Conservation (phyloP, 2,329 filamentous ascomycete species). For the Fusarium napiforme region DNA sequence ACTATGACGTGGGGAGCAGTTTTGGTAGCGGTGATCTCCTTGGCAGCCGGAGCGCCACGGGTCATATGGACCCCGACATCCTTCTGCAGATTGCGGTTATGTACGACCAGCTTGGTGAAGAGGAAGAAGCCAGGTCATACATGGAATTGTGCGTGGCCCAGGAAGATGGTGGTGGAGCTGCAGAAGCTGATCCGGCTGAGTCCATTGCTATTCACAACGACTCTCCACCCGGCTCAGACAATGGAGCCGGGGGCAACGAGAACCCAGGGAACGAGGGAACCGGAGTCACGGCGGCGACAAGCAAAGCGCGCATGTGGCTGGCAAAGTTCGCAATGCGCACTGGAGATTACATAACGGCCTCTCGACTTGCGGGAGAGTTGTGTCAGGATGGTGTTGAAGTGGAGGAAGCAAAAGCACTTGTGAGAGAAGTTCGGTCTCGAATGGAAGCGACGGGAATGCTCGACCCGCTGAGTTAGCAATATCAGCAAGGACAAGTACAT, state of each 20-base stretch:
- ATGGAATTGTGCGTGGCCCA: slow-evolving; percentile 97
- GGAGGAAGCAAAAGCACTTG: slow-evolving; percentile 93
- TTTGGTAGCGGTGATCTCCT: slow-evolving; percentile 60
- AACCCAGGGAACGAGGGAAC: slow-evolving; percentile 66
- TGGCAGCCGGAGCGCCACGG: slow-evolving; percentile 61
- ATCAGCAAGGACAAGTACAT: slow-evolving; percentile 24
- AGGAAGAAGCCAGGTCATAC: slow-evolving; percentile 85
- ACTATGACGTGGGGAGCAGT: slow-evolving; percentile 75
- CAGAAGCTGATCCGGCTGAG: slow-evolving; percentile 56
- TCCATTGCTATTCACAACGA: slow-evolving; percentile 67
- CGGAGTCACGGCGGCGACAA: slow-evolving; percentile 90
- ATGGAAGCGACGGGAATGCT: slow-evolving; percentile 65
- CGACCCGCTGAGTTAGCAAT: slow-evolving; percentile 39
- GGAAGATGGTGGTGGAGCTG: slow-evolving; percentile 75
- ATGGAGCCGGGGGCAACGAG: slow-evolving; percentile 50
- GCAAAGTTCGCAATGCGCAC: slow-evolving; percentile 82
- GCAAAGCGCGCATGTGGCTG: slow-evolving; percentile 93
- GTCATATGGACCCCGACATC: slow-evolving; percentile 87
- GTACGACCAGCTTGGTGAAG: slow-evolving; percentile 83
- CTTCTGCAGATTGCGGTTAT: slow-evolving; percentile 89
- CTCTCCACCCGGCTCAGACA: slow-evolving; percentile 56
- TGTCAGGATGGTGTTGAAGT: slow-evolving; percentile 97
- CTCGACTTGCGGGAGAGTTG: slow-evolving; percentile 86
- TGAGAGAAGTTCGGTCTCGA: slow-evolving; percentile 84
- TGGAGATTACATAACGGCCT: slow-evolving; percentile 79